Evolutionary conservation across 2,329 filamentous ascomycete genomes (phyloP), one percentile per base, ranked within the genome.

Genomic region (Orbilia ellipsospora): DNA sequence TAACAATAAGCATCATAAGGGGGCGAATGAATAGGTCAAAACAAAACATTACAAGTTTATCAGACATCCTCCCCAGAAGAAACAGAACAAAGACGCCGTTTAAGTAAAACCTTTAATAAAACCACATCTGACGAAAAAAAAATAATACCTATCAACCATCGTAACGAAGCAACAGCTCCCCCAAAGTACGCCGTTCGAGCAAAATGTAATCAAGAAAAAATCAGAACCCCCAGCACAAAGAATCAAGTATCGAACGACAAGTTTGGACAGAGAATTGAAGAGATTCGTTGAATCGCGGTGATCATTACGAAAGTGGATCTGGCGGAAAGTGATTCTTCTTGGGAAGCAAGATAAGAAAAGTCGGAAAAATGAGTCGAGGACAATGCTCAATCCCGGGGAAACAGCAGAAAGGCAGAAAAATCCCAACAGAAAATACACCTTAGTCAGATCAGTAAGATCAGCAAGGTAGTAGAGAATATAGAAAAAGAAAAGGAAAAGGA

Each of bases 241-340:
- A 64, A 75, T 69, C 72, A 44, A 56, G 28, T 69, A 75, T 56
- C 31, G 45, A 42, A 60, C 45, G 26, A 67, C 44, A 73, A 75
- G 40, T 75, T 63, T 74, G 42, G 42, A 68, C 63, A 74, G 69
- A 59, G 60, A 75, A 48, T 31, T 31, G 28, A 54, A 64, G 69
- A 69, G 51, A 75, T 60, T 69, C 63, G 42, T 75, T 42, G 62
- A 74, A 75, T 59, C 56, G 44, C 56, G 56, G 63, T 26, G 42
- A 45, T 60, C 36, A 75, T 74, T 74, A 75, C 36, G 40, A 69
- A 75, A 55, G 20, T 56, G 64, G 64, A 69, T 75, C 64, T 50
- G 54, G 45, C 13, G 16, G 64, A 63, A 36, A 40, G 26, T 48
- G 20, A 40, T 15, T 57, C 13, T 56, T 45, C 36, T 28, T 36